These are phyloP conservation scores for Wickerhamomyces strasburgensis DNA, from an alignment of 805 yeast genomes.

Conservation along the genomic window DNA sequence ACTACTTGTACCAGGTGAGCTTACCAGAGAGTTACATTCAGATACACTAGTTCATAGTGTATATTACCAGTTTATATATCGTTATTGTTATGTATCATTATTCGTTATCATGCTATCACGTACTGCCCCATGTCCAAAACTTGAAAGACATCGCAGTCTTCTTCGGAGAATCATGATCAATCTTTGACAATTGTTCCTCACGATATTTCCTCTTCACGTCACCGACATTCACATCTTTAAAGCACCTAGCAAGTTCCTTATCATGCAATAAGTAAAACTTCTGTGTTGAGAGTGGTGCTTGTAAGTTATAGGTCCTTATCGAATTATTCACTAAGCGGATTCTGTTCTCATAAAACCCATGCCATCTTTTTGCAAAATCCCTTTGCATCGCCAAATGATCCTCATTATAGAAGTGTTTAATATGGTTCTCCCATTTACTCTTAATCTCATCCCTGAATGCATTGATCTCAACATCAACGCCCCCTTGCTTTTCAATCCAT, in stretches of 20 bases:
- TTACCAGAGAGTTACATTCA: not conserved
- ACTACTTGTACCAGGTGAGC: conserved; percentile 8
- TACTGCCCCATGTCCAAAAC: not conserved
- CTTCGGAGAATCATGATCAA: not conserved
- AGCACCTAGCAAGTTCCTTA: conserved; percentile 39
- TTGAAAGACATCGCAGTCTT: not conserved
- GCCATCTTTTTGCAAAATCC: conserved; percentile 15
- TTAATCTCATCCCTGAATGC: conserved; percentile 43
- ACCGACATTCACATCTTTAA: conserved; percentile 27
- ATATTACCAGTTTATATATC: no score
- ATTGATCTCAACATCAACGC: conserved; percentile 43
- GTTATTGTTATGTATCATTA: no score
- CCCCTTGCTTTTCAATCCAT: conserved; percentile 79
- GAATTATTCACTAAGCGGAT: conserved; percentile 41
- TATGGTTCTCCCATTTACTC: conserved; percentile 32
- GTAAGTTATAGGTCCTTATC: conserved; percentile 55
- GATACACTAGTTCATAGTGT: no score
- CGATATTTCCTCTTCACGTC: conserved; percentile 5
- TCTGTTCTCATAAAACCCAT: conserved; percentile 25
- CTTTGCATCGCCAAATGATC: conserved; percentile 12
- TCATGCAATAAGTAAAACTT: conserved; percentile 44
- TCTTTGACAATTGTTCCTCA: not conserved
- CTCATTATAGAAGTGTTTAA: conserved; percentile 7
- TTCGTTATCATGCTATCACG: no score
- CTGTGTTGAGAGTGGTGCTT: conserved; percentile 59